Evolutionary conservation across 2,329 filamentous ascomycete genomes (phyloP).

Genomic region (Albophoma yamanashiensis): DNA sequence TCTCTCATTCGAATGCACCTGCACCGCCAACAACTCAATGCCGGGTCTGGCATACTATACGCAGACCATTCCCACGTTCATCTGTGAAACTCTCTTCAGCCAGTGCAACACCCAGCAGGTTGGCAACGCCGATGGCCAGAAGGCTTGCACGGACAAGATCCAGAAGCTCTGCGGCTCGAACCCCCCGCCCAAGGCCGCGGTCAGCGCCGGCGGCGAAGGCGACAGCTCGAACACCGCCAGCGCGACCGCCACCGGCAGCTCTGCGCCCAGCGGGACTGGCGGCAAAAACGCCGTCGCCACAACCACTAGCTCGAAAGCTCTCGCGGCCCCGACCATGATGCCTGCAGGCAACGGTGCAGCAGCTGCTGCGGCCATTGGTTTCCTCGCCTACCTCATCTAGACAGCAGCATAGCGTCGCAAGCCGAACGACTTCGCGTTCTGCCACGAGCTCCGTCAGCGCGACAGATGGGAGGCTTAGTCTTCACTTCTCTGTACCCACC

Average conservation of each 20-base stretch:
- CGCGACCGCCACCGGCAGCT: slow-evolving; percentile 15
- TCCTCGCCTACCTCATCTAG: slow-evolving; percentile 42
- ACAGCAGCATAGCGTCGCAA: neutral
- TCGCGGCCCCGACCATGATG: slow-evolving; percentile 31
- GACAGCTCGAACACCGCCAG: slow-evolving; percentile 14
- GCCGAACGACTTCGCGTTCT: slow-evolving; percentile 1
- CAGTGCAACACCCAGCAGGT: slow-evolving; percentile 35
- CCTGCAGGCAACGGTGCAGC: slow-evolving; percentile 30
- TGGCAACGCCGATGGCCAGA: slow-evolving; percentile 30
- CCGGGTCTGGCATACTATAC: slow-evolving; percentile 42
- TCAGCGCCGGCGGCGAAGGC: slow-evolving; percentile 8
- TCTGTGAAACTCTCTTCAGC: slow-evolving; percentile 37
- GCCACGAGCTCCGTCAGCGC: slow-evolving; percentile 6
- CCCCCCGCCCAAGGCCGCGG: slow-evolving; percentile 21
- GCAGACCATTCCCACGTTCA: slow-evolving; percentile 41
- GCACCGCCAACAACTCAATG: slow-evolving; percentile 33
- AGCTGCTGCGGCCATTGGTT: slow-evolving; percentile 37
- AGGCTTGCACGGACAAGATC: slow-evolving; percentile 37
- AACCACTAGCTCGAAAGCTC: slow-evolving; percentile 14
- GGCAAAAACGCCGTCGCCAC: slow-evolving; percentile 19
- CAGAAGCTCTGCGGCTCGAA: slow-evolving; percentile 31
- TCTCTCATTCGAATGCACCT: slow-evolving; percentile 38
- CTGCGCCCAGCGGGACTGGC: slow-evolving; percentile 9
- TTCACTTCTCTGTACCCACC: slow-evolving; percentile 22
- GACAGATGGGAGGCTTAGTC: slow-evolving; percentile 2